Conservation (phyloP, 768 basidiomycete genomes). For the Tephrocybe sp. region DNA sequence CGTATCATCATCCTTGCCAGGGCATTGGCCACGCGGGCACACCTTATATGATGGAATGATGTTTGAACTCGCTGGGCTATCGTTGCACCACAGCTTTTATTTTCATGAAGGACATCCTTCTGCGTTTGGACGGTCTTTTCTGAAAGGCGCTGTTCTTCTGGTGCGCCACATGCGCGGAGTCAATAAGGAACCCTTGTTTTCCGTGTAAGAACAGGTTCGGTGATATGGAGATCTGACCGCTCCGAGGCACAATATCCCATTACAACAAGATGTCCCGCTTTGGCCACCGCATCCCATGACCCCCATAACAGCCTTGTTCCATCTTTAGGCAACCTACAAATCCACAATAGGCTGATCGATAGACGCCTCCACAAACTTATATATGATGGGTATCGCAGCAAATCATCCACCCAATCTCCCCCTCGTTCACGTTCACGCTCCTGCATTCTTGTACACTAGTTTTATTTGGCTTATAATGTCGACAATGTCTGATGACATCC, state of each 20-base stretch:
- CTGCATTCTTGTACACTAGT: conserved; percentile 2
- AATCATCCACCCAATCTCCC: neutral
- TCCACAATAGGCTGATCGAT: neutral
- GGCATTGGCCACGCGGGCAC: neutral
- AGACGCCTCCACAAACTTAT: neutral
- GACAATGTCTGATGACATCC: neutral
- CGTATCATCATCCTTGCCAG: neutral
- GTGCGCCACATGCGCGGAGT: neutral
- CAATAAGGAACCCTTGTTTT: neutral
- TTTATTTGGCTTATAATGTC: neutral
- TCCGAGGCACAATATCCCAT: neutral
- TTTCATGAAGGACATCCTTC: neutral
- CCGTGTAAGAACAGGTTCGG: neutral
- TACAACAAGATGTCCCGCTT: neutral
- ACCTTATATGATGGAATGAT: neutral
- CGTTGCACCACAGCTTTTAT: neutral
- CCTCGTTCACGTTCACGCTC: neutral
- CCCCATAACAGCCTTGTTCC: neutral
- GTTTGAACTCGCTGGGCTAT: too few relatives aligned
- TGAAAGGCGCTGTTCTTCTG: neutral
- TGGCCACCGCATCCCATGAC: neutral
- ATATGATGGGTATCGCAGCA: neutral
- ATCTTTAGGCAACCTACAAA: neutral
- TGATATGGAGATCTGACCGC: neutral
- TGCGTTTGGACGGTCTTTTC: neutral